Evolutionary conservation across 768 basidiomycete genomes (phyloP), one percentile per base, ranked within the genome.

Genomic region (Astraeus odoratus): DNA sequence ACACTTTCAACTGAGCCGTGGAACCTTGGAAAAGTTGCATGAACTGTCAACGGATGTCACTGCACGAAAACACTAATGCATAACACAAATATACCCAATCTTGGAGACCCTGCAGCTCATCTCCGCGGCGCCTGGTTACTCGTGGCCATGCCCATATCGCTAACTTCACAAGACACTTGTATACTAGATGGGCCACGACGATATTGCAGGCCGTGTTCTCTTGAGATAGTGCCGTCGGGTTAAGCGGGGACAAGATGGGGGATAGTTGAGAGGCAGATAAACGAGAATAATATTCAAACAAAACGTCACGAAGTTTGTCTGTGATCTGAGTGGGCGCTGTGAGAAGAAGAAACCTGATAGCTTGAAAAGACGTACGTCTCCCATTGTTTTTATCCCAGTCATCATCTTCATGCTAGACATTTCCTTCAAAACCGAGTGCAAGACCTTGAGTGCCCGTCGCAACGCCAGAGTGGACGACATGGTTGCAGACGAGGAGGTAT

Each of bases 81-180:
- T 35, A 27, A 12, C 8, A 36, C 26, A 43, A 15, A 65, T 71
- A 44, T 55, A 80, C 84, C 79, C 81, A 83, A 35, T 69, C 63
- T 51, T 68, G 66, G 46, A 77, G 72, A 16, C 65, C 63, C 18
- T 67, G 57, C 25, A 67, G 55, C 46, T 75, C 74, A 40, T 73
- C 71, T 39, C 67, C 66, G 1, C 66, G 55, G 35, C 70, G 57
- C 54, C 61, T 76, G 27, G 68, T 68, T 10, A 76, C 57, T 20
- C 67, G 70, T 8, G 68, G 65, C 83, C 86, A 92, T 10, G 82
- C 58, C 86, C 87, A 93, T 24, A 75, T 51, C 8, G 77, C 74
- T 60, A 87, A 73, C 55, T 82, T 89, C 10, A 73, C 65, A 35
- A 93, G 66, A 52, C 77, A 80, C 60, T 94, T 92, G 70, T 82